These are phyloP conservation scores for Boletus fagicola DNA, from an alignment of 768 basidiomycete genomes.

Conservation along the genomic window DNA sequence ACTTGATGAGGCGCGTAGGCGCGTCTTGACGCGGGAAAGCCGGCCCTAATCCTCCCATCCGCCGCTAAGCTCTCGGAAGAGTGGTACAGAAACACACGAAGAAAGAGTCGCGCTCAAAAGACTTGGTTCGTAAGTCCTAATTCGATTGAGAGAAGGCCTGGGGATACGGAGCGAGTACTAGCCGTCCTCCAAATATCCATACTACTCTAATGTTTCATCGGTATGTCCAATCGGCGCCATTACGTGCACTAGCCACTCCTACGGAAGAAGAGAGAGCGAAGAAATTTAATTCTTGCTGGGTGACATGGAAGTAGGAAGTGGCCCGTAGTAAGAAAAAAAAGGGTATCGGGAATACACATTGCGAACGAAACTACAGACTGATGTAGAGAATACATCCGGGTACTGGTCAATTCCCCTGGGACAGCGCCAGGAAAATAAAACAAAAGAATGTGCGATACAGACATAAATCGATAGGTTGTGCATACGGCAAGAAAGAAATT, in stretches of 20 bases:
- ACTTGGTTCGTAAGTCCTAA: too few species aligned
- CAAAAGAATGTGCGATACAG: conserved; percentile 12
- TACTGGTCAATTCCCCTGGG: background rate
- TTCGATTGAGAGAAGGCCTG: too few species aligned
- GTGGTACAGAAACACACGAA: too few species aligned
- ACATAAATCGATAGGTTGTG: conserved; percentile 5
- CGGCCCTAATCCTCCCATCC: conserved; percentile 32
- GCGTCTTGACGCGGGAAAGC: conserved; percentile 27
- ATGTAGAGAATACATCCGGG: conserved; percentile 7
- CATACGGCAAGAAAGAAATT: conserved; percentile 2
- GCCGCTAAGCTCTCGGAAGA: background rate
- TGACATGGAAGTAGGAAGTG: background rate
- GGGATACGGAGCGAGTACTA: background rate
- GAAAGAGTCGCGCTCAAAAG: too few species aligned
- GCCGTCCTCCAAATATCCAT: background rate
- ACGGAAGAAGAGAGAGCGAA: background rate
- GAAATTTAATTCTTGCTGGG: background rate
- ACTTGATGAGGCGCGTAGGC: conserved; percentile 10
- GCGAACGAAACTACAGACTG: conserved; percentile 7
- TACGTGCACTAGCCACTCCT: too few species aligned
- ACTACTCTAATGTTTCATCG: too few species aligned
- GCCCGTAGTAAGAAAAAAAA: background rate
- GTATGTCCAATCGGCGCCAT: background rate
- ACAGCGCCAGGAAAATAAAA: conserved; percentile 1
- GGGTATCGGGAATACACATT: conserved; percentile 1